Conservation (phyloP, 306 rosid genomes). For the Lagenaria siceraria region DNA sequence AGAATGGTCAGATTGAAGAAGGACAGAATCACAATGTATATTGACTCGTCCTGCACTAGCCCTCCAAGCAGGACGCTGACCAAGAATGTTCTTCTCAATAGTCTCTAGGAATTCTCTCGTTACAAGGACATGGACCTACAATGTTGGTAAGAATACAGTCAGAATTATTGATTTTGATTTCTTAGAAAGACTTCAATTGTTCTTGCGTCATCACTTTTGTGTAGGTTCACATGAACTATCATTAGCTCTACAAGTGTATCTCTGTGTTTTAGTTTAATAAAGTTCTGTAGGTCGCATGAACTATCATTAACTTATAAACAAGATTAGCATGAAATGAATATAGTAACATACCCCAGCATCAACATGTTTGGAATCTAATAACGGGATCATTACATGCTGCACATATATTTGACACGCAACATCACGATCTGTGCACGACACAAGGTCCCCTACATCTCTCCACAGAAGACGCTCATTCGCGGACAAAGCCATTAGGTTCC, state of each 20-base stretch:
- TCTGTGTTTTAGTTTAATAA: background rate
- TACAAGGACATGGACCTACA: constrained; percentile 43
- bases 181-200: background rate
- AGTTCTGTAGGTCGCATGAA: too few species aligned
- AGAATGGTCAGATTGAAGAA: constrained; percentile 82
- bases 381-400: constrained; percentile 55
- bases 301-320: background rate
- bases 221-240: background rate
- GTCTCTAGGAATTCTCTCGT: constrained; percentile 49
- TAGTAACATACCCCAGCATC: constrained; percentile 60
- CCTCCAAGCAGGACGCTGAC: constrained; percentile 75
- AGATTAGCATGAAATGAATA: background rate
- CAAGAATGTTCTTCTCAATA: constrained; percentile 34
- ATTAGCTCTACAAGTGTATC: background rate
- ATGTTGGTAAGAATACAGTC: background rate
- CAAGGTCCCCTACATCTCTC: constrained; percentile 43
- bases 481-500: constrained; percentile 38
- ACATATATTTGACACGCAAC: constrained; percentile 38
- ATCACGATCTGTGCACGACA: constrained; percentile 40
- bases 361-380: constrained; percentile 56
- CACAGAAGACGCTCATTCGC: constrained; percentile 50
- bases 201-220: background rate
- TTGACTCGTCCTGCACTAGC: constrained; percentile 59
- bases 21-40: constrained; percentile 37
- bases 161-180: background rate